Evolutionary conservation across 169 alveolate genomes (phyloP).

Genomic region (Plasmodium vinckei): DNA sequence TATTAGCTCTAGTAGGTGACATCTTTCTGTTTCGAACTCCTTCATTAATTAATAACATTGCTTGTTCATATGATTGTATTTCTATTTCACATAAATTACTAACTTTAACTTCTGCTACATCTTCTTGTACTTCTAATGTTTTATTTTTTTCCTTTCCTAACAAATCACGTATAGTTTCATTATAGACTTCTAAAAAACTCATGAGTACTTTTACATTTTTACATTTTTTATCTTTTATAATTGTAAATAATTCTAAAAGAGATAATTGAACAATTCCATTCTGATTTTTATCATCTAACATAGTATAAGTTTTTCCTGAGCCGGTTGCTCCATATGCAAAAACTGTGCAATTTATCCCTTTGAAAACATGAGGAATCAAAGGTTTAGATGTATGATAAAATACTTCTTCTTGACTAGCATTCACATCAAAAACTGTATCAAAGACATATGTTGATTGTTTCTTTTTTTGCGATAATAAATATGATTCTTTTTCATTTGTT

Average conservation of each 20-base stretch:
- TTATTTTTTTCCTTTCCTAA: conserved; percentile 86
- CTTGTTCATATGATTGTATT: conserved; percentile 84
- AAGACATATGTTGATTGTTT: conserved; percentile 90
- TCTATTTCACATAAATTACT: conserved; percentile 82
- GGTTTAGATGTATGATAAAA: conserved; percentile 91
- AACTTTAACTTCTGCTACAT: conserved; percentile 83
- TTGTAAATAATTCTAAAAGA: conserved; percentile 89
- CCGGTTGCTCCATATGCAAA: conserved; percentile 99
- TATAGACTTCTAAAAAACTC: conserved; percentile 95
- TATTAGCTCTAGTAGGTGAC: conserved; percentile 95
- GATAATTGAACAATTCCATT: conserved; percentile 94
- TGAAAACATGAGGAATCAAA: conserved; percentile 91
- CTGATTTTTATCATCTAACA: conserved; percentile 94
- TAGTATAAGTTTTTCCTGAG: conserved; percentile 98
- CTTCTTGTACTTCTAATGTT: conserved; percentile 87
- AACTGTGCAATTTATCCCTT: conserved; percentile 95
- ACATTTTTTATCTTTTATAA: conserved; percentile 76
- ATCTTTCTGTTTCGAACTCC: conserved; percentile 96
- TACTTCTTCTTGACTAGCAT: conserved; percentile 88
- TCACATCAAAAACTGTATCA: conserved; percentile 94
- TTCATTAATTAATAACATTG: conserved; percentile 89
- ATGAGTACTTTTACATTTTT: conserved; percentile 82
- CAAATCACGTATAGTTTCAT: conserved; percentile 96
- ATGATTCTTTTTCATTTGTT: conserved; percentile 78
- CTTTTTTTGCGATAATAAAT: conserved; percentile 85